Evolutionary conservation across 2,329 filamentous ascomycete genomes (phyloP).

Genomic region (Bipolaris zeicola): DNA sequence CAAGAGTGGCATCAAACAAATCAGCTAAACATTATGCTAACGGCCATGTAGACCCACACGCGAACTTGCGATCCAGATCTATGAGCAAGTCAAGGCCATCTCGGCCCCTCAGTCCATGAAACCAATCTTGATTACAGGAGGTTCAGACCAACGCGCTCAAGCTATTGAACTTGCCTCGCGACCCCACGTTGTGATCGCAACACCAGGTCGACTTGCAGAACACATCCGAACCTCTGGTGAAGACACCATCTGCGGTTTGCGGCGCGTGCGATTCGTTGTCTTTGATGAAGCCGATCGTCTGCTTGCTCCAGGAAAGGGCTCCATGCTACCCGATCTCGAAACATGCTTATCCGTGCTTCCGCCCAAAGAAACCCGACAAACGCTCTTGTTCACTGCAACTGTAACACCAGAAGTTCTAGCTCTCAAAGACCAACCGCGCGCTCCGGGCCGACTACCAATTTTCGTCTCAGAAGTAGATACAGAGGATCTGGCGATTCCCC

Average conservation of each 20-base stretch:
- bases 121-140: conserved; percentile 86
- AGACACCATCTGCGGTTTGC: conserved; percentile 83
- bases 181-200: conserved; percentile 93
- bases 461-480: conserved; percentile 91
- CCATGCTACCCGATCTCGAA: conserved; percentile 93
- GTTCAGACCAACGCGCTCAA: conserved; percentile 89
- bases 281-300: conserved; percentile 95
- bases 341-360: conserved; percentile 84
- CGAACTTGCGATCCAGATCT: conserved; percentile 94
- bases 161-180: conserved; percentile 80
- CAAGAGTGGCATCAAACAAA: neutral
- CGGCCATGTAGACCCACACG: conserved; percentile 49
- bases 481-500: conserved; percentile 72
- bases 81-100: conserved; percentile 93
- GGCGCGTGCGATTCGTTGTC: conserved; percentile 81
- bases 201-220: conserved; percentile 85
- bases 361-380: conserved; percentile 79
- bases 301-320: conserved; percentile 74
- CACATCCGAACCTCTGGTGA: conserved; percentile 90
- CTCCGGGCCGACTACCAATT: conserved; percentile 72
- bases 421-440: conserved; percentile 78
- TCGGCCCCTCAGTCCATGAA: conserved; percentile 87
- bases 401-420: conserved; percentile 90
- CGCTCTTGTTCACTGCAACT: conserved; percentile 93
- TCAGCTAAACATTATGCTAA: conserved; percentile 6